Evolutionary conservation across 495 filamentous ascomycete species (phyloP).

Genomic region (Chaetomidium leptoderma): DNA sequence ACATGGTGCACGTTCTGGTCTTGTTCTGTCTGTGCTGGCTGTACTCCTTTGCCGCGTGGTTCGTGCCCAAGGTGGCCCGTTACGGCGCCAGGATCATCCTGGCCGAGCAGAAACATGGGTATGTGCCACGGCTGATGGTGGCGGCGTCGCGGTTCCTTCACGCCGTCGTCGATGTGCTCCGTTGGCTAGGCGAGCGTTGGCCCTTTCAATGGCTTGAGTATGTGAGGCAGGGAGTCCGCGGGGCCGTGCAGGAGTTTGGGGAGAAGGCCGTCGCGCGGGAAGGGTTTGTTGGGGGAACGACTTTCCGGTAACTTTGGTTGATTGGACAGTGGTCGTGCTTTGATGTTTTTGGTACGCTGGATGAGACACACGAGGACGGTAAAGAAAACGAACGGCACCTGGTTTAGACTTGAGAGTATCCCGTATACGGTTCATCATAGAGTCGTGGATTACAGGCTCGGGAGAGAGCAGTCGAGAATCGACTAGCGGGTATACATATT

Average conservation of each 20-base stretch:
- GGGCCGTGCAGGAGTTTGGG: conserved; percentile 24
- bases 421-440: too few relatives aligned
- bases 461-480: too few relatives aligned
- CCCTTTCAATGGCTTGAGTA: conserved; percentile 13
- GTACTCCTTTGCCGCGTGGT: conserved; percentile 7
- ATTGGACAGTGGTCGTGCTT: too few relatives aligned
- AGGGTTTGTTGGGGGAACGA: neutral
- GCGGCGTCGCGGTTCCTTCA: neutral
- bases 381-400: too few relatives aligned
- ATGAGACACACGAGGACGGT: too few relatives aligned
- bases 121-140: neutral
- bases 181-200: conserved; percentile 3
- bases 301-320: too few relatives aligned
- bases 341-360: too few relatives aligned
- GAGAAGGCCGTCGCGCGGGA: neutral
- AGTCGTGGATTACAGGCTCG: too few relatives aligned
- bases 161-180: neutral
- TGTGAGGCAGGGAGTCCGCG: conserved; percentile 15
- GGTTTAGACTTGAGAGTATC: too few relatives aligned
- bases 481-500: too few relatives aligned
- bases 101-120: neutral
- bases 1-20: conserved; percentile 11
- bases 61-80: neutral
- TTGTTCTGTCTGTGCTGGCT: conserved; percentile 15
- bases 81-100: neutral